Evolutionary conservation across 768 basidiomycete genomes (phyloP).

Genomic region (Rhodotorula graminis): DNA sequence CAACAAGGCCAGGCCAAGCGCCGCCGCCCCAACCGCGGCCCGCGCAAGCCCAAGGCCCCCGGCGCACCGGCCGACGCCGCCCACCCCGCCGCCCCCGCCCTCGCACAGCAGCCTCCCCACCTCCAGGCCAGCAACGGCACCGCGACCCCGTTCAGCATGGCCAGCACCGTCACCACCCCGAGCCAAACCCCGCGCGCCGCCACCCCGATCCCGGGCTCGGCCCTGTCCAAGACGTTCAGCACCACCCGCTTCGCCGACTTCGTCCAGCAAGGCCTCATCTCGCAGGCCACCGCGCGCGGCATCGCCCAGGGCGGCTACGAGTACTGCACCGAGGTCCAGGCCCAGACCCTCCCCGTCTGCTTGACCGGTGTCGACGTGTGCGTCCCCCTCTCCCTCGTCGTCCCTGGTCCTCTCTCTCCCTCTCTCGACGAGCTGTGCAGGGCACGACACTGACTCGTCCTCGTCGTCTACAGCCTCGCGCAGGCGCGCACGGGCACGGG

Average conservation of each 20-base stretch:
- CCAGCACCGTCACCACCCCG: slow-evolving; percentile 22
- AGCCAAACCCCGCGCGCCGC: slow-evolving; percentile 13
- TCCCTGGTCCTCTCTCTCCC: too few species aligned
- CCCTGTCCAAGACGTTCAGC: slow-evolving; percentile 13
- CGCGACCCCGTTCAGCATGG: not conserved
- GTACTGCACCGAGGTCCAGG: slow-evolving; percentile 38
- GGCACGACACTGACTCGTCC: not conserved
- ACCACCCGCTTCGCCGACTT: slow-evolving; percentile 10
- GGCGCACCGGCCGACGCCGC: not conserved
- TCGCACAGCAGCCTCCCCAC: too few species aligned
- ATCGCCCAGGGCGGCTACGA: slow-evolving; percentile 15
- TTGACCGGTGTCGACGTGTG: slow-evolving; percentile 31
- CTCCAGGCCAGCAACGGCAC: not conserved
- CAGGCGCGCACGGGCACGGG: slow-evolving; percentile 52
- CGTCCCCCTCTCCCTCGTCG: not conserved
- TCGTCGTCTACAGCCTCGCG: slow-evolving; percentile 24
- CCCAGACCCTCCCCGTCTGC: slow-evolving; percentile 36
- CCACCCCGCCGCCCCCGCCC: not conserved
- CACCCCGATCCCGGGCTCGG: slow-evolving; percentile 2
- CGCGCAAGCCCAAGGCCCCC: slow-evolving; percentile 12
- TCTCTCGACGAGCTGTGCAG: not conserved
- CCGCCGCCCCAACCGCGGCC: slow-evolving; percentile 1
- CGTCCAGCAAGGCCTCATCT: slow-evolving; percentile 8
- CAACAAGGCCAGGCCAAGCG: not conserved
- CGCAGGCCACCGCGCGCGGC: not conserved